phyloP scores from a whole-genome alignment of 2,329 filamentous ascomycete genomes.

The Balansia obtecta region DNA sequence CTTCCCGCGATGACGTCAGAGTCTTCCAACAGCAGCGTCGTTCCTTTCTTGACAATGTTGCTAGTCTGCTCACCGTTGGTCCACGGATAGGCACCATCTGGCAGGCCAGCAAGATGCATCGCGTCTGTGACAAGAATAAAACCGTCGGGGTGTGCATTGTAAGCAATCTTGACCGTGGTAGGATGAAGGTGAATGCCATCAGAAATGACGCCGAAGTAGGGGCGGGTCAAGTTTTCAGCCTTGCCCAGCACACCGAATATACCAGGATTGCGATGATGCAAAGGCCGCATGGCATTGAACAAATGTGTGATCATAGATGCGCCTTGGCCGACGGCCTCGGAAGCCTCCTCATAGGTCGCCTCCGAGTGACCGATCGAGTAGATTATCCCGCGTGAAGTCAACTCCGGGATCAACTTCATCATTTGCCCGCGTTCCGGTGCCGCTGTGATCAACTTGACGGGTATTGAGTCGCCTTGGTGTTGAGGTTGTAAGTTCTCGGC shows the following conservation, averaged over 20 bases:
- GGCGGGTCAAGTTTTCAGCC: slow-evolving; percentile 43
- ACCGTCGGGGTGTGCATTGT: slow-evolving; percentile 71
- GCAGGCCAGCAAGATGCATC: slow-evolving; percentile 75
- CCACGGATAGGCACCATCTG: slow-evolving; percentile 78
- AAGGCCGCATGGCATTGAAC: slow-evolving; percentile 86
- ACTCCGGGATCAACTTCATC: slow-evolving; percentile 52
- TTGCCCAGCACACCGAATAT: slow-evolving; percentile 76
- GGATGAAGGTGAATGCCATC: slow-evolving; percentile 87
- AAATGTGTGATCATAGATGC: slow-evolving; percentile 86
- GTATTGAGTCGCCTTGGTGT: slow-evolving; percentile 22
- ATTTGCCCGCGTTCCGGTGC: slow-evolving; percentile 72
- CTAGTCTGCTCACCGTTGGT: slow-evolving; percentile 55
- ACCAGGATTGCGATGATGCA: slow-evolving; percentile 84
- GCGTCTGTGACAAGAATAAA: slow-evolving; percentile 87
- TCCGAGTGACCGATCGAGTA: slow-evolving; percentile 80
- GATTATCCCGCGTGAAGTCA: slow-evolving; percentile 54
- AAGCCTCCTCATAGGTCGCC: slow-evolving; percentile 73
- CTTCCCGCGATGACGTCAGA: slow-evolving; percentile 69
- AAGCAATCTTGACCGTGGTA: slow-evolving; percentile 80
- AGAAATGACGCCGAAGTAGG: slow-evolving; percentile 80
- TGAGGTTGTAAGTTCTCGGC: slow-evolving; percentile 45
- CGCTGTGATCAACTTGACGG: slow-evolving; percentile 71
- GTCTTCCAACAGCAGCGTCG: slow-evolving; percentile 62
- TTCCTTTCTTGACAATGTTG: slow-evolving; percentile 57
- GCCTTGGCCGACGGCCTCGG: slow-evolving; percentile 56